Base-by-base conservation (phyloP, 805 yeast species). In the Ogataea allantospora region DNA sequence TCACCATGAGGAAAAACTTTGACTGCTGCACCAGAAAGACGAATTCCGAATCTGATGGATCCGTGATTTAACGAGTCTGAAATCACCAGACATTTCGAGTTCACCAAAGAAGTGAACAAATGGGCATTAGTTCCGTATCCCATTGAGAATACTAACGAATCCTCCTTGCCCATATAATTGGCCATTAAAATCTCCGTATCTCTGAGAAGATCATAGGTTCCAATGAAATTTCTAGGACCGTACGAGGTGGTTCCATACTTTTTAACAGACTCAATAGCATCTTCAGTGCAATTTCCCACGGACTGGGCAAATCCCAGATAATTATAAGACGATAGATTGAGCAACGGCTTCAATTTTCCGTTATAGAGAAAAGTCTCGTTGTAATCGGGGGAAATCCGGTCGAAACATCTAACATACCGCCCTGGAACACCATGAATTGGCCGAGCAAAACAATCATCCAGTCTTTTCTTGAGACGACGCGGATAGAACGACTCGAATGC, bases 371-470 rank as follows among this genome's bases (percentile, higher is more conserved):
- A 87, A 38, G 77, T 71, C 26, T 71, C 70, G 57, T 79, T 78
- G 53, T 76, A 75, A 49, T 83, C 82, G 30, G 72, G 70, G n/a
- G 88, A 73, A 21, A 69, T 65, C 52, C 99, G 78, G 53, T 88
- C 89, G 53, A 83, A 80, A 53, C 95, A 82, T 41, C 80, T 76
- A 52, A 91, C 80, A 55, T 71, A 82, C 60, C 99, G 78, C 18
- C 99, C 99, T 1, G 99, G 98, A 14, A 91, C 98, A 35, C 97
- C 98, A 43, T 85, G 83, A n/a, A 95, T 87, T 28, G 96, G 96
- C 59, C 96, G 79, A 2, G 95, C 87, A 62, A 93, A 93, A 63
- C 96, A 88, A 65, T 91, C 98, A 59, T 86, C 95, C 42, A 93
- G 77, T 63, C 96, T 83, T 51, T 75, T 77, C 61, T 93, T 89